Evolutionary conservation across 164 flowering plant genomes (phyloP).

Genomic region (Annona cherimola): DNA sequence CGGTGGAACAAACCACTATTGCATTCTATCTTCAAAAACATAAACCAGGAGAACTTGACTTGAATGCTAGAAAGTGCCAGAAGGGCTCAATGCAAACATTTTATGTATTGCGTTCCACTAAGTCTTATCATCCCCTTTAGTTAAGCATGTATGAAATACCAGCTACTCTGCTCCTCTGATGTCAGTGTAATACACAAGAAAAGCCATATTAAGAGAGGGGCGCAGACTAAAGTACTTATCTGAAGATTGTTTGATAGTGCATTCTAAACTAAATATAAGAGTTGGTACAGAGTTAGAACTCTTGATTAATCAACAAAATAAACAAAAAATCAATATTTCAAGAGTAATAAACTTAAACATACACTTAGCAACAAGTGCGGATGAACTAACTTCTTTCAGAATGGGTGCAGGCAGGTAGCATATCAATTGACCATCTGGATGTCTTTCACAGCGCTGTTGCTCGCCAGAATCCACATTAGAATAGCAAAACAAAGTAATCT

Average conservation of each 20-base stretch:
- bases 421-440: slow-evolving; percentile 86
- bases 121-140: neutral
- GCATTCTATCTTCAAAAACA: neutral
- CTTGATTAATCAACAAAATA: neutral
- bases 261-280: neutral
- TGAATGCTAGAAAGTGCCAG: neutral
- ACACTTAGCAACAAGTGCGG: neutral
- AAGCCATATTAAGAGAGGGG: neutral
- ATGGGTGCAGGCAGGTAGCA: slow-evolving; percentile 85
- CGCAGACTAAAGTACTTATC: neutral
- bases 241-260: neutral
- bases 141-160: neutral
- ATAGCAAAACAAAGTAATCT: slow-evolving; percentile 81
- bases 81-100: neutral
- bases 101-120: neutral
- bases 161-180: too few species aligned
- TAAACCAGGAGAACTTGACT: neutral
- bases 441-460: slow-evolving; percentile 71
- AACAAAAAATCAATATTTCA: neutral
- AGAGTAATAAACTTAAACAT: neutral
- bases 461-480: slow-evolving; percentile 48
- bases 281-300: neutral
- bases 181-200: neutral
- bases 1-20: neutral
- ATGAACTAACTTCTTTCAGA: slow-evolving; percentile 65